Conservation (phyloP, 441 rosid species). For the Aquilaria agallochum region DNA sequence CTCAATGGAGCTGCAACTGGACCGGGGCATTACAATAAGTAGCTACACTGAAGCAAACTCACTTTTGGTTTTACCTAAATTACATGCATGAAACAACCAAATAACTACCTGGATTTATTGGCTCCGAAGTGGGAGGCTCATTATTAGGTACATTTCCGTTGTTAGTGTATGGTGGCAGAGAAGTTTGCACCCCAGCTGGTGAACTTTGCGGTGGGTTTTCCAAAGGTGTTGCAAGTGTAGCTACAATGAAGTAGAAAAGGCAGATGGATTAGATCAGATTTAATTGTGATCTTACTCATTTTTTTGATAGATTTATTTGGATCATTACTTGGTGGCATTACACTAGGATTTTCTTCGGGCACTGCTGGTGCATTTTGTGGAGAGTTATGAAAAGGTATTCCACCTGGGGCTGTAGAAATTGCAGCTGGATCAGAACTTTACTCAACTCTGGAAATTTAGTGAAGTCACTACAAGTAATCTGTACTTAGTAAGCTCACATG, state of each 20-base stretch:
- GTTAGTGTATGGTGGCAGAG: constrained; percentile 12
- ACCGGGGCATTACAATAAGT: constrained; percentile 18
- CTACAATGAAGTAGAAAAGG: constrained; percentile 8
- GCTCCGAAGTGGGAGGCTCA: constrained; percentile 20
- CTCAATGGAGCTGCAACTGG: constrained; percentile 35
- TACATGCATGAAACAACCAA: constrained; percentile 9
- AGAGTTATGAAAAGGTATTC: constrained; percentile 1
- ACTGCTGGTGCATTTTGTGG: constrained; percentile 13
- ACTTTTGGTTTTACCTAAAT: background rate
- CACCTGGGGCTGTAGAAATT: constrained; percentile 18
- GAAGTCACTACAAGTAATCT: constrained; percentile 11
- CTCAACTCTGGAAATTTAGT: background rate
- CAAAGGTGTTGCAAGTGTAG: constrained; percentile 34
- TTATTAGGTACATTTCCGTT: constrained; percentile 17
- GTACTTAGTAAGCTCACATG: constrained; percentile 29
- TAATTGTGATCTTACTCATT: background rate
- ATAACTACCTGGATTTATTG: constrained; percentile 32
- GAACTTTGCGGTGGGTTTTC: constrained; percentile 33
- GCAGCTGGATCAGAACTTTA: constrained; percentile 7
- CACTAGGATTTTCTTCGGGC: constrained; percentile 1
- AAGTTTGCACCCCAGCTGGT: constrained; percentile 29
- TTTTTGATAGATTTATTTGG: background rate
- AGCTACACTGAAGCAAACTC: constrained; percentile 3
- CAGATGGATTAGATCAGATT: constrained; percentile 8
- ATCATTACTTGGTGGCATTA: background rate